Evolutionary conservation across 2,329 filamentous ascomycete species (phyloP), one percentile per base, ranked within the genome.

Genomic region (Cercospora berteroae): DNA sequence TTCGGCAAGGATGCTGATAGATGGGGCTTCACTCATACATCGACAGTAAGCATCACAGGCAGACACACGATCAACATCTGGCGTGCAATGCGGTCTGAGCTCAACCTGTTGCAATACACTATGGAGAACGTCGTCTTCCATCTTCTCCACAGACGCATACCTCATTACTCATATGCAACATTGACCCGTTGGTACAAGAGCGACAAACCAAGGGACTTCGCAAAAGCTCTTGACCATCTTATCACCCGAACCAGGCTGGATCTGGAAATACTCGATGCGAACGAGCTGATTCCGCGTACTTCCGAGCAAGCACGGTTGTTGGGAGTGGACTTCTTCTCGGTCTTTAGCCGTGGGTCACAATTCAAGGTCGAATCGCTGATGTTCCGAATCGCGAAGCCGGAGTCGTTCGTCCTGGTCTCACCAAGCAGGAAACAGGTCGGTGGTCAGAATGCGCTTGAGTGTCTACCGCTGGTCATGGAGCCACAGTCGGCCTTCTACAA

Each of bases 321-420:
- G 3, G 95, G 95, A 0, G 91, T 98, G 0, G 95, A 99, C 79
- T 99, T 99, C 81, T 97, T 94, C 78, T 96, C 94, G 0, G 95
- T 99, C 64, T 95, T 97, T 75, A 94, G 92, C 5, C 87, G 95
- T 64, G 95, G 95, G 16, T 98, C 94, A 0, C 95, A 99, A 77
- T 98, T 96, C 85, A 99, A 99, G 78, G 95, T 99, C 48, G 95
- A 99, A 80, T 97, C 94, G 1, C 89, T 97, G 74, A 98, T 99
- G 95, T 97, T 98, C 75, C 89, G 95, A 52, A 97, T 99, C 73
- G 94, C 95, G 52, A 99, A 99, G 77, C 94, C 95, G 0, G 95
- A 99, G 78, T 97, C 95, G 73, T 96, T 95, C 74, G 83, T 98
- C 7, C 84, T 99, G 0, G 87, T 96, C 1, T 98, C 94, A 6